Percentiles rank a stretch among this genome's conserved stretches.
Evolutionary conservation across 2,329 filamentous ascomycete species (phyloP).

Genomic region (Ophiocordyceps sinensis): DNA sequence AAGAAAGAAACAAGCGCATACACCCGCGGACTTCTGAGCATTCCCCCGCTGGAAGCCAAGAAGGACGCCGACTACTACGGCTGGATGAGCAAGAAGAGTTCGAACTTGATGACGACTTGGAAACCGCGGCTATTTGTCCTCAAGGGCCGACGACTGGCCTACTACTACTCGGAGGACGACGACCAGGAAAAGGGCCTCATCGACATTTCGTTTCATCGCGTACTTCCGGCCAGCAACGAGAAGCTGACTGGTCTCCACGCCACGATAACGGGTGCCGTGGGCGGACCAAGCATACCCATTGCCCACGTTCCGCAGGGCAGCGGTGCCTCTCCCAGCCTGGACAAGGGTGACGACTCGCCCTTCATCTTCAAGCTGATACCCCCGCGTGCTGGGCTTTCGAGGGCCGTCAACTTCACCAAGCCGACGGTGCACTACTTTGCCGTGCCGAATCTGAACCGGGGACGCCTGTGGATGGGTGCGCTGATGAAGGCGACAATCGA

Average conservation of each 20-base stretch:
- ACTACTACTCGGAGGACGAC: conserved; percentile 92
- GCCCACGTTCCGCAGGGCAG: conserved; percentile 42
- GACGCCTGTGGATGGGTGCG: conserved; percentile 93
- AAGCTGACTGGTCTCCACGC: conserved; percentile 82
- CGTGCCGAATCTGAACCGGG: conserved; percentile 76
- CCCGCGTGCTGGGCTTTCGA: conserved; percentile 71
- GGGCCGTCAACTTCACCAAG: conserved; percentile 94
- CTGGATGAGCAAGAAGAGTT: conserved; percentile 99
- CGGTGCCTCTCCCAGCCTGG: conserved; percentile 19
- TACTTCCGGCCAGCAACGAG: conserved; percentile 89
- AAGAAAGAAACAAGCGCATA: conserved; percentile 97
- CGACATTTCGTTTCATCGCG: conserved; percentile 92
- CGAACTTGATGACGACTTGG: conserved; percentile 93
- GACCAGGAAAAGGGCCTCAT: conserved; percentile 89
- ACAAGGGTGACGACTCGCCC: conserved; percentile 52
- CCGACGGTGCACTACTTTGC: conserved; percentile 97
- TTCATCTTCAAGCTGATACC: conserved; percentile 99
- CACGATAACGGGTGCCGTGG: conserved; percentile 73
- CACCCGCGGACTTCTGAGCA: conserved; percentile 69
- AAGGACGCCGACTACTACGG: conserved; percentile 81
- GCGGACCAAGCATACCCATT: conserved; percentile 23
- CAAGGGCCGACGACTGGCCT: conserved; percentile 77
- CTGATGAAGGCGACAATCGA: conserved; percentile 99
- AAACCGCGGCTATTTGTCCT: conserved; percentile 93
- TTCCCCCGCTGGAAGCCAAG: conserved; percentile 71